A percentile compares a stretch with the other conserved stretches of the same genome.
These are phyloP conservation scores for Lithohypha guttulata DNA, from an alignment of 2,329 filamentous ascomycete species.

Conservation along the genomic window DNA sequence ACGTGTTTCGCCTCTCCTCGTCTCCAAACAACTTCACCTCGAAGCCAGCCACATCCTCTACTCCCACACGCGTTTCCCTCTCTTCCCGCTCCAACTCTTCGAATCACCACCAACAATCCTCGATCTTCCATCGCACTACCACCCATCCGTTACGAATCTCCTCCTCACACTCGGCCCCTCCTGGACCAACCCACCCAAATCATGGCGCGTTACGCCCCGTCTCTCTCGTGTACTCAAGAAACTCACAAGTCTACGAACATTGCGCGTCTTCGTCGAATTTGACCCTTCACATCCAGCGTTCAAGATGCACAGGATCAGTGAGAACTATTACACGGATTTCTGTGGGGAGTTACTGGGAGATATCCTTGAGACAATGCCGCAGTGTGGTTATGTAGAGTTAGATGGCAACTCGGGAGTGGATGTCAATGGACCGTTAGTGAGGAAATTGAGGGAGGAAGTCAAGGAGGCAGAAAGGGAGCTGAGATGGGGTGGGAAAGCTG, in stretches of 20 bases:
- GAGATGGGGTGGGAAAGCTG: constrained; percentile 31
- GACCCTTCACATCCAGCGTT: constrained; percentile 46
- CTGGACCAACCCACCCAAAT: constrained; percentile 46
- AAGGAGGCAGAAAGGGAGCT: constrained; percentile 26
- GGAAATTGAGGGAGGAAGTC: constrained; percentile 33
- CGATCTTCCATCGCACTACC: constrained; percentile 42
- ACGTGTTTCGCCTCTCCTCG: constrained; percentile 26
- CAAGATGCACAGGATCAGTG: constrained; percentile 46
- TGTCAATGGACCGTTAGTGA: constrained; percentile 41
- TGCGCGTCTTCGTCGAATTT: constrained; percentile 48
- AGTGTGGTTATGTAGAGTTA: constrained; percentile 40
- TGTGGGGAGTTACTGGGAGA: constrained; percentile 39
- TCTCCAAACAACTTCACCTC: constrained; percentile 36
- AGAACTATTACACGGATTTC: constrained; percentile 48
- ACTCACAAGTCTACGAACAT: constrained; percentile 30
- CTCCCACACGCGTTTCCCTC: constrained; percentile 41
- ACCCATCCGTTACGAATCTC: constrained; percentile 40
- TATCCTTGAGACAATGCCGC: constrained; percentile 40
- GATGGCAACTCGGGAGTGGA: constrained; percentile 46
- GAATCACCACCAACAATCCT: constrained; percentile 35
- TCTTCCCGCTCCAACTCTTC: constrained; percentile 43
- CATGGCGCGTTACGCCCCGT: constrained; percentile 41
- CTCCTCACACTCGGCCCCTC: constrained; percentile 50
- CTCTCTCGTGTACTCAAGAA: constrained; percentile 31
- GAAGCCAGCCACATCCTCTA: constrained; percentile 44